These are phyloP conservation scores for Dipodascus geniculatus DNA, from an alignment of 805 yeast genomes.

Conservation along the genomic window DNA sequence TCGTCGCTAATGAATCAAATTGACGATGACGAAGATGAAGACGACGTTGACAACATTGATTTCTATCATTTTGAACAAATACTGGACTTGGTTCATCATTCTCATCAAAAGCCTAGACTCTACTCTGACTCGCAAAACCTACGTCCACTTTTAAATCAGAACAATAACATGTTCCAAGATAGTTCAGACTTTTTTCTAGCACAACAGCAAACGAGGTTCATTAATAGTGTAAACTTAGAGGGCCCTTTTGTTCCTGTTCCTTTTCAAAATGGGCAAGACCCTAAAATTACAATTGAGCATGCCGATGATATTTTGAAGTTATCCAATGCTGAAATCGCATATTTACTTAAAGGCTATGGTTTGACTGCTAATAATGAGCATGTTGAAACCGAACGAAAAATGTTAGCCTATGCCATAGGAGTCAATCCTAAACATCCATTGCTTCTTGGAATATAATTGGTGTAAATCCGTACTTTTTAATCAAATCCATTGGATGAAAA, in stretches of 20 bases:
- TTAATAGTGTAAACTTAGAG: not conserved
- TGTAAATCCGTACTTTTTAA: no score
- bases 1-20: not conserved
- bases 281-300: not conserved
- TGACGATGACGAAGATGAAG: not conserved
- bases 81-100: not conserved
- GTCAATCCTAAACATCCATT: not conserved
- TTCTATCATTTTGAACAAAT: not conserved
- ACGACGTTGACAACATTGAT: not conserved
- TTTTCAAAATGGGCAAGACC: not conserved
- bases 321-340: not conserved
- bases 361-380: not conserved
- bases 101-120: not conserved
- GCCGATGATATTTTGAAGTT: not conserved
- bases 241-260: not conserved
- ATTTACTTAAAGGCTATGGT: not conserved
- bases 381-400: not conserved
- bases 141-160: not conserved
- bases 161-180: not conserved
- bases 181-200: not conserved
- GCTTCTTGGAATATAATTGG: not conserved
- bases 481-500: no score
- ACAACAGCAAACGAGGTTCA: not conserved
- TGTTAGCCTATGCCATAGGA: not conserved
- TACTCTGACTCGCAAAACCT: not conserved